Evolutionary conservation across 2,329 filamentous ascomycete genomes (phyloP), one percentile per base, ranked within the genome.

Genomic region (Thelonectria olida): DNA sequence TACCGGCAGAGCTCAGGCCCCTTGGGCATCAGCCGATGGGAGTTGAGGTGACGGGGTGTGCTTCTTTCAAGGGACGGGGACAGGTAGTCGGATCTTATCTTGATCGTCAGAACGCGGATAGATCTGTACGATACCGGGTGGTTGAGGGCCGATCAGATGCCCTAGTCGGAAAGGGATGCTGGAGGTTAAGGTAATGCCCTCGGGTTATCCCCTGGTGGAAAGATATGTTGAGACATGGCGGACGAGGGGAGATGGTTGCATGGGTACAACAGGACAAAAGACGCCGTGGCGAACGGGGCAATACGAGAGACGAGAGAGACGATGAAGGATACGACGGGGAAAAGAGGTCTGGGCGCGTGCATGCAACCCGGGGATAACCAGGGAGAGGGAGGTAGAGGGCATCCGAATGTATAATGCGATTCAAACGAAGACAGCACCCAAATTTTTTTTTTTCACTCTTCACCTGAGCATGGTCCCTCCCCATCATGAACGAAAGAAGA

Each of bases 11-110:
- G 38, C 42, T 36, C n/a, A n/a, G n/a, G n/a, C n/a, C n/a, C n/a
- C 53, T 62, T 27, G 52, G 65, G 63, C 55, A 63, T 66, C 50
- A 61, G 63, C 54, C 44, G 53, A 55, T 64, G 52, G 64, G 36
- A 56, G 48, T 55, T 34, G 47, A 60, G 48, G 54, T 22, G 50
- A 58, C 45, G 38, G 47, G 34, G 54, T 50, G 25, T 50, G 28
- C 47, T 58, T 39, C 25, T 61, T 63, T 63, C 56, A 52, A 67
- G 49, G 45, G 49, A 31, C 28, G 19, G 53, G 56, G 36, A n/a
- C 45, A 39, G 34, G n/a, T n/a, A 34, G 25, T 22, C 58, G 34
- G 28, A 31, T 31, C 28, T 31, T 31, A 28, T 3, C 28, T 57
- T 47, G 60, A 36, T 39, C 17, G 45, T 61, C 34, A 53, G 20